A percentile compares a stretch with the other conserved stretches of the same genome.
Conservation (phyloP, 306 rosid genomes). For the Mucuna pruriens region DNA sequence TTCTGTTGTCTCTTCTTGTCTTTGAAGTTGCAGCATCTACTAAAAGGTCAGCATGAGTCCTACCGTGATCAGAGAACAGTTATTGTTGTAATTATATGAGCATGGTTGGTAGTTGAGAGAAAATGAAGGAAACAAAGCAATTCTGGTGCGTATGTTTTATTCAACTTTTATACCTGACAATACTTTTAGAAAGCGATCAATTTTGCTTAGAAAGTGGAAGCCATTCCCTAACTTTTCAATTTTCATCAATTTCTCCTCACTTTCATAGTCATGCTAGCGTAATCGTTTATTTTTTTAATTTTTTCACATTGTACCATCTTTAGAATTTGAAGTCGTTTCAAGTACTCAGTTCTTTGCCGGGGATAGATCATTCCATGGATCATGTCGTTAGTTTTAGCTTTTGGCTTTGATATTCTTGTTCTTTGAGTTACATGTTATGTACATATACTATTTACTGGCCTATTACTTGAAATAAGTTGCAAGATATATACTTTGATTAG, state of each 20-base stretch:
- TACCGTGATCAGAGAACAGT: slow-evolving; percentile 10
- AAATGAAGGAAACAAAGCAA: slow-evolving; percentile 34
- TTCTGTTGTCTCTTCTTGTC: background rate
- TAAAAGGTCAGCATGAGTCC: slow-evolving; percentile 1
- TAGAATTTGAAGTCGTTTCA: background rate
- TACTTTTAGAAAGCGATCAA: slow-evolving; percentile 10
- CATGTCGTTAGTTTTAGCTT: background rate
- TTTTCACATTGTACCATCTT: slow-evolving; percentile 1
- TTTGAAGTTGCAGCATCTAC: slow-evolving; percentile 3
- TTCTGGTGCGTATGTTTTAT: slow-evolving; percentile 4
- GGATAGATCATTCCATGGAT: slow-evolving; percentile 35
- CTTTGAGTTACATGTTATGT: slow-evolving; percentile 26
- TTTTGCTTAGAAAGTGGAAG: slow-evolving; percentile 12
- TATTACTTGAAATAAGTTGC: slow-evolving; percentile 31
- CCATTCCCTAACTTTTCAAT: background rate
- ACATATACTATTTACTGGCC: slow-evolving; percentile 16
- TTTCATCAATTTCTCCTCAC: slow-evolving; percentile 1
- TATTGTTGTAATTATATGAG: slow-evolving; percentile 1
- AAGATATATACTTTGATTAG: background rate
- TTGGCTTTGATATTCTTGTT: slow-evolving; percentile 24
- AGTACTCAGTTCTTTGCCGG: slow-evolving; percentile 20
- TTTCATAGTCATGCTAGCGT: slow-evolving; percentile 29
- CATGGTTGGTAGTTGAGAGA: slow-evolving; percentile 30
- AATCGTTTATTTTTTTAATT: slow-evolving; percentile 27
- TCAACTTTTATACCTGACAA: slow-evolving; percentile 26